phyloP scores from a whole-genome alignment of 129 eudicot genomes.

The Ambrosia trifida region DNA sequence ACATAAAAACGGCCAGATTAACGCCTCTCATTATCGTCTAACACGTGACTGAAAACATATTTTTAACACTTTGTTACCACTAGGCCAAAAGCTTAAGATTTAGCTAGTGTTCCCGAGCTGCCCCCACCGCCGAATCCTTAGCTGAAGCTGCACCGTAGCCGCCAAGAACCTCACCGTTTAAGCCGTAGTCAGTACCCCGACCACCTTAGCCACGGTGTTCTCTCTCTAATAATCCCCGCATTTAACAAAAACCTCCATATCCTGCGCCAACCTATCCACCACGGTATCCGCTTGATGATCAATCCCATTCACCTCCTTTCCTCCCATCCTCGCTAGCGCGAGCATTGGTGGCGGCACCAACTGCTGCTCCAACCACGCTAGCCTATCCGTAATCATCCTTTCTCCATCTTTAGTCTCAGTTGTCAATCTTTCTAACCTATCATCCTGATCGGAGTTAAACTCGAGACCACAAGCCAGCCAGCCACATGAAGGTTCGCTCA shows the following conservation, averaged over 20 bases:
- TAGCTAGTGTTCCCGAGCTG: not conserved
- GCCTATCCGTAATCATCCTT: constrained; percentile 21
- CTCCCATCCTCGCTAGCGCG: constrained; percentile 31
- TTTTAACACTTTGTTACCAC: no score
- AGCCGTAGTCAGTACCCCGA: constrained; percentile 28
- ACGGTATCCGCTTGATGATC: constrained; percentile 9
- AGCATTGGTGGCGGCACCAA: constrained; percentile 26
- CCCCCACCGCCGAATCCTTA: constrained; percentile 34
- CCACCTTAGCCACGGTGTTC: constrained; percentile 30
- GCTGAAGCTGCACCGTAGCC: constrained; percentile 25
- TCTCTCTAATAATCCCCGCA: constrained; percentile 41
- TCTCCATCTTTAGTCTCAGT: constrained; percentile 23
- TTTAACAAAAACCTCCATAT: constrained; percentile 32
- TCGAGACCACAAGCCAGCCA: constrained; percentile 40
- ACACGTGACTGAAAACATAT: no score
- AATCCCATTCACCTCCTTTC: constrained; percentile 35
- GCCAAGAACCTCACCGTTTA: constrained; percentile 42
- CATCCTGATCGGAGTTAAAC: constrained; percentile 27
- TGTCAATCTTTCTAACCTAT: constrained; percentile 19
- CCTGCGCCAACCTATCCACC: constrained; percentile 22
- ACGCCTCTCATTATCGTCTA: no score
- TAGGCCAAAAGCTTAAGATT: no score
- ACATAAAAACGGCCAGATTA: no score
- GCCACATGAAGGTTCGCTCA: constrained; percentile 48
- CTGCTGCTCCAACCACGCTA: constrained; percentile 25